phyloP scores from a whole-genome alignment of 2,329 filamentous ascomycete genomes.

The Celoporthe dispersa region DNA sequence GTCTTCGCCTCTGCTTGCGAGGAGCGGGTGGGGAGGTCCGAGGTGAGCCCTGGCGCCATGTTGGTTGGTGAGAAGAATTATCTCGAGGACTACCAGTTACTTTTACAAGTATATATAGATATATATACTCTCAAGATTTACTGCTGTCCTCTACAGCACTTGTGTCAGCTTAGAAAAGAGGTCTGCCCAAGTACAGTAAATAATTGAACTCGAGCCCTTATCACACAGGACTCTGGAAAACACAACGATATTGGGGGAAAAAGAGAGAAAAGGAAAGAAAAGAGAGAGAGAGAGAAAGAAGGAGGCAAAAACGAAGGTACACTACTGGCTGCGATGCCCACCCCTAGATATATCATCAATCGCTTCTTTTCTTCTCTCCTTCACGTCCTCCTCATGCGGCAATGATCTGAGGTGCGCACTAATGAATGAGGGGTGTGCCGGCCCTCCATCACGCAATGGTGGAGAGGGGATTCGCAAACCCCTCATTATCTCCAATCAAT shows the following conservation, averaged over 20 bases:
- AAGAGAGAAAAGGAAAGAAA: background rate
- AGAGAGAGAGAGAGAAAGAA: no score
- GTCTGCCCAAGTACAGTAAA: background rate
- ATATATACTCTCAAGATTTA: background rate
- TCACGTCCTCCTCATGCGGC: background rate
- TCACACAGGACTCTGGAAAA: background rate
- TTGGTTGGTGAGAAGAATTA: background rate
- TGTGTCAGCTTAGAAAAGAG: background rate
- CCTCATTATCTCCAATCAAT: constrained; percentile 10
- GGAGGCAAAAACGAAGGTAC: no score
- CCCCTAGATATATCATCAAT: background rate
- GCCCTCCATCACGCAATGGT: constrained; percentile 22
- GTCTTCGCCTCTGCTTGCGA: constrained; percentile 11
- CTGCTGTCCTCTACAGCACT: background rate
- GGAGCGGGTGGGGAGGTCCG: constrained; percentile 18
- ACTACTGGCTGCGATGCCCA: no score
- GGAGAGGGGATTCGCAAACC: constrained; percentile 23
- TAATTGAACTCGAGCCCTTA: background rate
- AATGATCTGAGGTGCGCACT: background rate
- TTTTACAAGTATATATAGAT: background rate
- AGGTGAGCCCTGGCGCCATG: constrained; percentile 24
- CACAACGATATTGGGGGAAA: no score
- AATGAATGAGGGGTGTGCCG: background rate
- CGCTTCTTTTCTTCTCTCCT: background rate
- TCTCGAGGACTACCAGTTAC: background rate